Conservation (phyloP, 1,284 basidiomycete genomes). For the Fomitopsis schrenkii region DNA sequence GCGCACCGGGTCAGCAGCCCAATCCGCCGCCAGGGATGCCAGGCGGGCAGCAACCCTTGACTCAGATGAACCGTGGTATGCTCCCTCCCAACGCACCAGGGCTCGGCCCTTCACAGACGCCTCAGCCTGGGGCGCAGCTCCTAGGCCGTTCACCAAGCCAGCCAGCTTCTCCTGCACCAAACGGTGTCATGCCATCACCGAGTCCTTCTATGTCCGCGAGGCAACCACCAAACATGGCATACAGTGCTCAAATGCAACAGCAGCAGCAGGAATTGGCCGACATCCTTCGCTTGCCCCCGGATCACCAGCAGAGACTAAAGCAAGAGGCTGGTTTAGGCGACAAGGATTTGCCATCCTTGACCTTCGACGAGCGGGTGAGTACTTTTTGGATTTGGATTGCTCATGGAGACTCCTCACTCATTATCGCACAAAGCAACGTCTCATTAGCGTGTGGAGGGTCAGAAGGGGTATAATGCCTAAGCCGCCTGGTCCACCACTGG, state of each 20-base stretch:
- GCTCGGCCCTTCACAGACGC: constrained; percentile 32
- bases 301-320: constrained; percentile 34
- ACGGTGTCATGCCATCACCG: constrained; percentile 39
- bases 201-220: constrained; percentile 54
- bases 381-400: background rate
- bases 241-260: constrained; percentile 9
- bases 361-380: constrained; percentile 54
- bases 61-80: constrained; percentile 42
- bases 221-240: constrained; percentile 31
- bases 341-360: constrained; percentile 44
- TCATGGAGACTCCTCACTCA: constrained; percentile 9
- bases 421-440: constrained; percentile 27
- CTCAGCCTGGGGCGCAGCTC: constrained; percentile 35
- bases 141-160: constrained; percentile 51
- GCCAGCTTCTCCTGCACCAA: constrained; percentile 45
- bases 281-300: constrained; percentile 31
- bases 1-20: constrained; percentile 23
- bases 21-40: constrained; percentile 38
- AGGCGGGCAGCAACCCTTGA: constrained; percentile 39
- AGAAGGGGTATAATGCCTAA: constrained; percentile 7
- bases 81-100: constrained; percentile 43
- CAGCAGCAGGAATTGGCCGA: constrained; percentile 29
- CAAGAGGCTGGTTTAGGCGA: constrained; percentile 43
- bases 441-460: constrained; percentile 32
- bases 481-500: constrained; percentile 4